phyloP scores from a whole-genome alignment of 805 yeast species.

The Lachancea fermentati region DNA sequence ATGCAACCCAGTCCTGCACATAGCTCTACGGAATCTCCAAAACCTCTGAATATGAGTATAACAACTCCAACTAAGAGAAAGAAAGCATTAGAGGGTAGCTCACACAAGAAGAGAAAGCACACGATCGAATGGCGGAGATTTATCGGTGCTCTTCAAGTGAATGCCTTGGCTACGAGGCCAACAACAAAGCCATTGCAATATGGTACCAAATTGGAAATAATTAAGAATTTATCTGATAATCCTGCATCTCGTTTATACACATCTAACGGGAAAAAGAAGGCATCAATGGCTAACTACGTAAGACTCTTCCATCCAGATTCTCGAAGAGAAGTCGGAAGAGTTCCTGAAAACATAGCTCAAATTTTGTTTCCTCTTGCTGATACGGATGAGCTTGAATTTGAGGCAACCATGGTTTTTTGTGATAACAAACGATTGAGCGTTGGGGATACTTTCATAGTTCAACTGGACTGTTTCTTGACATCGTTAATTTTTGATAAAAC shows the following conservation, averaged over 20 bases:
- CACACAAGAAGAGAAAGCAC: conserved; percentile 12
- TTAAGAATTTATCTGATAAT: conserved; percentile 29
- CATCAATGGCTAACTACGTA: conserved; percentile 30
- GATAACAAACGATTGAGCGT: conserved; percentile 50
- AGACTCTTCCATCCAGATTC: conserved; percentile 27
- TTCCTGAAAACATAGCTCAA: conserved; percentile 64
- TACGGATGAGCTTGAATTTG: conserved; percentile 46
- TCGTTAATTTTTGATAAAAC: conserved; percentile 27
- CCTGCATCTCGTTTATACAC: conserved; percentile 18
- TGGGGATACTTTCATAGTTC: conserved; percentile 73
- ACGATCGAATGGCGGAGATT: conserved; percentile 37
- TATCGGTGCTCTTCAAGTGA: conserved; percentile 55
- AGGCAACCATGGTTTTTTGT: conserved; percentile 52
- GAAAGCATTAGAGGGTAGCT: background rate
- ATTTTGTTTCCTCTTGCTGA: conserved; percentile 59
- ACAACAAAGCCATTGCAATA: conserved; percentile 40
- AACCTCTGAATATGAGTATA: background rate
- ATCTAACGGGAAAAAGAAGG: conserved; percentile 20
- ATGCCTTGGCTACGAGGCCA: conserved; percentile 71
- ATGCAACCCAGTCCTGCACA: background rate
- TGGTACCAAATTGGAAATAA: conserved; percentile 39
- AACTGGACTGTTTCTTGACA: conserved; percentile 58
- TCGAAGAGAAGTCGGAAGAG: conserved; percentile 64
- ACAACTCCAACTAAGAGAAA: background rate
- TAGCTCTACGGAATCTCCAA: background rate